phyloP scores from a whole-genome alignment of 257 asterid genomes.

The Scutellaria minor region DNA sequence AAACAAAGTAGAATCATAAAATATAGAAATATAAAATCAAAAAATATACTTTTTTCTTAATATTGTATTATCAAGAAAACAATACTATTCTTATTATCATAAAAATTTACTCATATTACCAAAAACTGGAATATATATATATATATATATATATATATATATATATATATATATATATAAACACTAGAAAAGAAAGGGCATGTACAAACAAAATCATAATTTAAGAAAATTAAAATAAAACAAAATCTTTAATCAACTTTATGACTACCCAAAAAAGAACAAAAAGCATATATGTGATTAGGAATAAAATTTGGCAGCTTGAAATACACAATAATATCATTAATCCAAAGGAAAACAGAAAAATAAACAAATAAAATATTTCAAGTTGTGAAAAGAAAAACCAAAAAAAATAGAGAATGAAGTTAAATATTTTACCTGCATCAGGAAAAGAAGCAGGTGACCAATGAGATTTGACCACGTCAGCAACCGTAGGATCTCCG shows the following conservation, averaged over 20 bases:
- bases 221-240: neutral
- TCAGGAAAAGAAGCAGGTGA: neutral
- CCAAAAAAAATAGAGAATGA: neutral
- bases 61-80: neutral
- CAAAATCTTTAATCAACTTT: constrained; percentile 29
- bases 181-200: neutral
- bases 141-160: too few relatives aligned
- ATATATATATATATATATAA: neutral
- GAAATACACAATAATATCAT: neutral
- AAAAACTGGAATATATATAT: too few relatives aligned
- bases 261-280: constrained; percentile 28
- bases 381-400: neutral
- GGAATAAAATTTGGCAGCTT: constrained; percentile 10
- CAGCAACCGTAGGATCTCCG: constrained; percentile 34
- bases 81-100: neutral
- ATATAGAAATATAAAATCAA: neutral
- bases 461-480: constrained; percentile 44
- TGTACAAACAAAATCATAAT: neutral
- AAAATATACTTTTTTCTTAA: neutral
- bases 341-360: neutral
- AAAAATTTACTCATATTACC: neutral
- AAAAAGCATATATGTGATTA: constrained; percentile 32
- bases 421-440: constrained; percentile 20
- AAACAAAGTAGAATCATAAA: constrained; percentile 7
- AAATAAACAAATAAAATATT: neutral